phyloP scores from a whole-genome alignment of 306 rosid species.

The Carpinus viminea region DNA sequence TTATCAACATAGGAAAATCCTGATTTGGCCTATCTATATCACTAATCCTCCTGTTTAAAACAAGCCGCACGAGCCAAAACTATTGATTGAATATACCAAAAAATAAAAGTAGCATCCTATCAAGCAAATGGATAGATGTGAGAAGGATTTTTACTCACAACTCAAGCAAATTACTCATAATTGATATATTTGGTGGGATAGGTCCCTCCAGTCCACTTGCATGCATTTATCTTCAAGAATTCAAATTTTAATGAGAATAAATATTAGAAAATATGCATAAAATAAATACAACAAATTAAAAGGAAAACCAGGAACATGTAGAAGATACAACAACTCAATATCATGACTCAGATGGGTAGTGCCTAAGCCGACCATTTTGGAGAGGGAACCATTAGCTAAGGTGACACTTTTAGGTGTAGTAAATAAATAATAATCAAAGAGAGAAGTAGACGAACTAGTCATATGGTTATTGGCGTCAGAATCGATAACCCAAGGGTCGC shows the following conservation, averaged over 20 bases:
- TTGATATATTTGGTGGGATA: constrained; percentile 65
- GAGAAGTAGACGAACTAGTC: too few species aligned
- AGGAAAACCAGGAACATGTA: too few species aligned
- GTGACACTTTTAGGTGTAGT: too few species aligned
- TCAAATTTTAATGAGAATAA: constrained; percentile 28
- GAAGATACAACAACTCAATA: too few species aligned
- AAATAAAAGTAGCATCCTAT: constrained; percentile 7
- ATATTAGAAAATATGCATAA: not conserved
- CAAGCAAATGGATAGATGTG: not conserved
- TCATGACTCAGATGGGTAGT: too few species aligned
- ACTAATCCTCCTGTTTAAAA: constrained; percentile 65
- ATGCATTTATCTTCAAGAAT: constrained; percentile 66
- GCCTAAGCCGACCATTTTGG: too few species aligned
- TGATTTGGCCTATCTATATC: constrained; percentile 71
- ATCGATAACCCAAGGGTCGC: too few species aligned
- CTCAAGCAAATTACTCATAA: constrained; percentile 46
- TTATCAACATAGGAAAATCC: constrained; percentile 57
- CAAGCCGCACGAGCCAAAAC: constrained; percentile 14
- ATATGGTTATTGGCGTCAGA: too few species aligned
- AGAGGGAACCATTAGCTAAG: too few species aligned
- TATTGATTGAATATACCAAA: constrained; percentile 1
- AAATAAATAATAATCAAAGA: too few species aligned
- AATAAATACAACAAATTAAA: too few species aligned
- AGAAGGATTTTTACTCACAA: constrained; percentile 57
- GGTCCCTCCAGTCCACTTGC: constrained; percentile 93